Base-by-base conservation (phyloP, 768 basidiomycete species). In the Psilocybe azurescens region DNA sequence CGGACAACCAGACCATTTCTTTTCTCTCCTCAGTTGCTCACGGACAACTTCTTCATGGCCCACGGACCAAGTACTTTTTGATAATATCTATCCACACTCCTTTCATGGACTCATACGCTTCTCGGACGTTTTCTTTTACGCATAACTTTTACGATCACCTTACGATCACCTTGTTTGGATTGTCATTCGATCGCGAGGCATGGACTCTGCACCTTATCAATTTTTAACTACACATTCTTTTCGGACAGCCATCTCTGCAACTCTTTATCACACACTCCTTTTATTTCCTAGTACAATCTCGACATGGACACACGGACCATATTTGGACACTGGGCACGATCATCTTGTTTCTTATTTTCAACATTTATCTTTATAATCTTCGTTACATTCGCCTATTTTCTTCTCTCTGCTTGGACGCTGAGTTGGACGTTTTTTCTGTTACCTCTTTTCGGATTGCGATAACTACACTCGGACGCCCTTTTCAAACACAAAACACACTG, bases 191-290 rank as follows among this genome's bases (percentile, higher is more conserved):
- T 46, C 59, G 69, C 69, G 69, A 70, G 67, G 62, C 55, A 65
- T 59, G 67, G 67, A 70, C 69, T 70, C 69, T 67, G 69, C 67
- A 70, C 69, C 59, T 70, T 63, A 44, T 56, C 28, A 39, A 44
- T 51, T 33, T 24, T 41, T 30, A 38, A 11, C 44, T 30, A 18
- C 56, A 60, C 61, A 61, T 61, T 59, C 57, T 18, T 62, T 67
- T 52, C 38, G 52, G 52, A 53, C 52, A 53, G 11, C n/a, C 18
- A 36, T 38, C 14, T 53, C 32, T n/a, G 32, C 33, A 16, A 20
- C 32, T 48, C 20, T 44, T 44, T 59, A 51, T 20, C 18, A 16
- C 48, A 47, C 49, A 41, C 47, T 52, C 58, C 44, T 53, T 24
- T 56, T 59, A 36, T 52, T 61, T 28, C 33, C 28, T 38, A 11